Evolutionary conservation across 2,329 filamentous ascomycete genomes (phyloP).

Genomic region (Fusarium humuli): DNA sequence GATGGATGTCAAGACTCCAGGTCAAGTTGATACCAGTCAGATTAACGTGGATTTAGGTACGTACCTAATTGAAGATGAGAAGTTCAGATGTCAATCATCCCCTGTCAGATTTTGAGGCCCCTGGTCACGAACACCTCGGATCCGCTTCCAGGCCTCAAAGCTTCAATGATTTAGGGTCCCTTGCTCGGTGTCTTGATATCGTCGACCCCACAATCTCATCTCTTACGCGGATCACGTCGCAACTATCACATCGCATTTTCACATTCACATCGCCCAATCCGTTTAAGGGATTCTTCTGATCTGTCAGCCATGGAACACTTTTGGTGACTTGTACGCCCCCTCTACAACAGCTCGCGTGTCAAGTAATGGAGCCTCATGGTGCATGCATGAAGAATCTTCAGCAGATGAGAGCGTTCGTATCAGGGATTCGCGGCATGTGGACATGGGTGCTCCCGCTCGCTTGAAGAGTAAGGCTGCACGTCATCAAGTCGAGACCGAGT

Average conservation of each 20-base stretch:
- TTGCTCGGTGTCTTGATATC: conserved; percentile 10
- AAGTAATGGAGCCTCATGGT: conserved; percentile 7
- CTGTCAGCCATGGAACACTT: conserved; percentile 12
- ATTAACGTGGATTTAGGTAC: not conserved
- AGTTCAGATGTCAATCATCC: not conserved
- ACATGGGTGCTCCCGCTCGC: conserved; percentile 41
- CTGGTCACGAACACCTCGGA: conserved; percentile 43
- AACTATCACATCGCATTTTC: conserved; percentile 14
- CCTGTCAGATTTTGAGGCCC: conserved; percentile 34
- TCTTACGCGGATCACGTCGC: conserved; percentile 25
- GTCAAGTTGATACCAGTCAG: not conserved
- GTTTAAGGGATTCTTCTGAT: not conserved
- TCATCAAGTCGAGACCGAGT: conserved; percentile 42
- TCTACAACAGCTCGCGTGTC: conserved; percentile 10
- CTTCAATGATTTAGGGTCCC: conserved; percentile 23
- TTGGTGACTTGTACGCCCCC: conserved; percentile 24
- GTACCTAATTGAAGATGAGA: not conserved
- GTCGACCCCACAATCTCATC: conserved; percentile 39
- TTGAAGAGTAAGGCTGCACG: conserved; percentile 36
- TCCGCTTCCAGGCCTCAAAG: conserved; percentile 39
- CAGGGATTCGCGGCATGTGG: conserved; percentile 29
- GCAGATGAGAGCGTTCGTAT: conserved; percentile 15
- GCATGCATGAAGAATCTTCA: conserved; percentile 5
- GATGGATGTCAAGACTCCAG: not conserved
- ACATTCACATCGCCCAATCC: not conserved